Conservation (phyloP, 1,284 basidiomycete genomes). For the Irpex sp. region DNA sequence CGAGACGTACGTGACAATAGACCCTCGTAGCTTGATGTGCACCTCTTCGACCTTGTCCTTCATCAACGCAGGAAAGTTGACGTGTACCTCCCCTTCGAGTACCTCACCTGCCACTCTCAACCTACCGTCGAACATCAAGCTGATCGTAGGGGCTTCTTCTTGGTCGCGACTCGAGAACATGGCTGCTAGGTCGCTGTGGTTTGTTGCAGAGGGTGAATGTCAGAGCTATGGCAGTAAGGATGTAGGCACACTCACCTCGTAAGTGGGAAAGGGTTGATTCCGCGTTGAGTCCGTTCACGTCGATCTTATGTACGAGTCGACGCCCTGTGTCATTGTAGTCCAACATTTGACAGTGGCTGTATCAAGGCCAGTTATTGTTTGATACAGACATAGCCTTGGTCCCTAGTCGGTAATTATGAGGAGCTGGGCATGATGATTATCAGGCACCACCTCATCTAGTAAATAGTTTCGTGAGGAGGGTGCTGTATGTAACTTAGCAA, state of each 20-base stretch:
- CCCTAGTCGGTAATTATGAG: too few species aligned
- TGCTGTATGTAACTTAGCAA: too few species aligned
- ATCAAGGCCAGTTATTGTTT: too few species aligned
- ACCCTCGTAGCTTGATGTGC: slow-evolving; percentile 19
- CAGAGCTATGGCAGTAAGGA: neutral
- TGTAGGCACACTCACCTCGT: neutral
- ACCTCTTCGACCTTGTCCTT: slow-evolving; percentile 20
- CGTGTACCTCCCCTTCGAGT: slow-evolving; percentile 18
- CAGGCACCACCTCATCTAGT: too few species aligned
- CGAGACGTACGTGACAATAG: slow-evolving; percentile 15
- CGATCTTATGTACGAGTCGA: too few species aligned
- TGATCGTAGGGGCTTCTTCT: neutral
- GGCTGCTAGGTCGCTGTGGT: neutral
- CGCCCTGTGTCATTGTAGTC: too few species aligned
- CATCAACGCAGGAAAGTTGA: slow-evolving; percentile 17
- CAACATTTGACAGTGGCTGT: too few species aligned
- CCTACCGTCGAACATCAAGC: neutral
- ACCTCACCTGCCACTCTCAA: slow-evolving; percentile 6
- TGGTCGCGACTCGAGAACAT: neutral
- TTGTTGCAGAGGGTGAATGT: neutral
- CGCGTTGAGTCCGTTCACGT: too few species aligned
- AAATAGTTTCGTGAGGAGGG: too few species aligned
- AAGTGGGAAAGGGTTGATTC: neutral
- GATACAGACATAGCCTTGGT: too few species aligned
- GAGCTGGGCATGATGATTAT: too few species aligned